Base-by-base conservation (phyloP, 139 green algal genomes). In the Chlamydomonas asymmetrica region DNA sequence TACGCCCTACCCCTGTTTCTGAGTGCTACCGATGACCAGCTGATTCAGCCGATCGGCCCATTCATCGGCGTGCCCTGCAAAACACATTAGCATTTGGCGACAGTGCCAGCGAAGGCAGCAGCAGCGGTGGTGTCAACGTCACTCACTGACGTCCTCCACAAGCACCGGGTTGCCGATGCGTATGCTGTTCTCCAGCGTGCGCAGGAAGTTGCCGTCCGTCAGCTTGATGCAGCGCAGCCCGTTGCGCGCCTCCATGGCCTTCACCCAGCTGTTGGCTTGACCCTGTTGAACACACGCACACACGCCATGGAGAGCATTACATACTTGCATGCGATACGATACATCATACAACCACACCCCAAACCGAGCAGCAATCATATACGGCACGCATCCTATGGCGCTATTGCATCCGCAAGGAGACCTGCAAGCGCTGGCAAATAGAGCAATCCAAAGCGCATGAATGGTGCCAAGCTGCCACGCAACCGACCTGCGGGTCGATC, bases 231-330 rank as follows among this genome's bases (percentile, higher is more conserved):
- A 70, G 9, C 89, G 82, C 74, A 97, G 85, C 10, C 90, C 92
- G 75, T 86, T 91, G 73, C 91, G 90, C 1, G 56, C 37, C 84
- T 95, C 89, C 88, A 95, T 91, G 63, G 73, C 66, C 80, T 93
- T 94, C n/a, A 95, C 76, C 92, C 92, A 97, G 8, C 66, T 63
- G 85, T 92, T 95, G 52, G 92, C 92, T 74, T 97, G 91, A 25
- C 74, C 81, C 81, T 89, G 81, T 32, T 75, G 71, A 3, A 20
- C 18, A 40, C 35, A 54, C 63, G 20, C 63, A 54, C 40, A 54
- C 34, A 54, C 22, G 31, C n/a, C n/a, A n/a, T n/a, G n/a, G n/a
- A n/a, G n/a, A n/a, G n/a, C n/a, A n/a, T n/a, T n/a, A n/a, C n/a
- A n/a, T n/a, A n/a, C n/a, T n/a, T n/a, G n/a, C n/a, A n/a, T n/a